Evolutionary conservation across 768 basidiomycete genomes (phyloP), one percentile per base, ranked within the genome.

Genomic region (Panaeolus cyanescens): DNA sequence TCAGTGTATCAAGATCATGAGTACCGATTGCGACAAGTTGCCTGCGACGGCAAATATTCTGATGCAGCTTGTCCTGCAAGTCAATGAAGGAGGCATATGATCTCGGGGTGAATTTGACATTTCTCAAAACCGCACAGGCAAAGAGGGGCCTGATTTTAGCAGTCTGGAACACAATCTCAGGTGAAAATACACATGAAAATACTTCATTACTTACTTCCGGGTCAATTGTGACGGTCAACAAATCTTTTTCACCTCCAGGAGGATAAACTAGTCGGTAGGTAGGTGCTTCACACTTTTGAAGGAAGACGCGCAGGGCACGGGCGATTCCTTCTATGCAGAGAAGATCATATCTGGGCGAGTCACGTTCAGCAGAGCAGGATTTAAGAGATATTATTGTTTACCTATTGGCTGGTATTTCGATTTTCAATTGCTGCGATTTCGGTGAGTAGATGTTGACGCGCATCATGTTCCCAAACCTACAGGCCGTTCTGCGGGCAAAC

Each of bases 401-500:
- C 95, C 95, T 89, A 75, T 99, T 99, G n/a, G 97, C 97, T 45
- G 97, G 96, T 42, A 98, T 85, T 75, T 99, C 97, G 68, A 99
- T 97, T 83, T 99, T 99, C 68, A 99, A 80, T 92, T 97, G 94
- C 89, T 98, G 65, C 54, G 57, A 30, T 17, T 39, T 39, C 25
- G 64, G 60, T 31, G 28, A 40, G 59, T 32, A 60, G 54, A 56
- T 59, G 33, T 9, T n/a, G 36, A 55, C 34, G 25, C 53, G 25
- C 42, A 37, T 37, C 28, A 40, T 56, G 42, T 30, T 30, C 54
- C 40, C 32, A 19, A 15, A 71, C 84, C 68, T 68, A 94, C 93
- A 17, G 93, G 92, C 66, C 91, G 88, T 70, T 92, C 93, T 31
- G 91, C 85, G 54, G 93, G 92, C 60, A 94, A 79, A 9, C 93